Evolutionary conservation across 805 yeast genomes (phyloP).

Genomic region (Grigorovia yakushimaensis): DNA sequence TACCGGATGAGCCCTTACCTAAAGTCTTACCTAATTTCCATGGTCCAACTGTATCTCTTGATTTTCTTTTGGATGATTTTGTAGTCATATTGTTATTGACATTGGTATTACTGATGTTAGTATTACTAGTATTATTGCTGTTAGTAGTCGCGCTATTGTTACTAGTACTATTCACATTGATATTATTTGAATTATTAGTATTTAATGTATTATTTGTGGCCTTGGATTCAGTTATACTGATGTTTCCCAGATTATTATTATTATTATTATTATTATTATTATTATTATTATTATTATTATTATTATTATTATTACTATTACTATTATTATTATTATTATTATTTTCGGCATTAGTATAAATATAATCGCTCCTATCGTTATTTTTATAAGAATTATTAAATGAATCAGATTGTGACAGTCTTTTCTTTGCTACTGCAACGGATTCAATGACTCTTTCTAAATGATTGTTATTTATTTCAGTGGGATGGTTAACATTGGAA

Average conservation of each 20-base stretch:
- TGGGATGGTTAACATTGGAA: not conserved
- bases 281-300: too few relatives aligned
- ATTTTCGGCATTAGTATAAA: not conserved
- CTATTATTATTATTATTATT: not conserved
- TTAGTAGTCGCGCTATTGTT: not conserved
- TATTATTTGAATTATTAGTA: too few relatives aligned
- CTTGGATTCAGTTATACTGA: too few relatives aligned
- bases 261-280: too few relatives aligned
- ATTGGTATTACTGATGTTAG: not conserved
- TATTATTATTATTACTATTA: too few relatives aligned
- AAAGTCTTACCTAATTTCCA: slow-evolving; percentile 73
- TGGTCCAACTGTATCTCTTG: slow-evolving; percentile 54
- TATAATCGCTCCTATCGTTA: not conserved
- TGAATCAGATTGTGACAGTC: slow-evolving; percentile 27
- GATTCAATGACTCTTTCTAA: slow-evolving; percentile 26
- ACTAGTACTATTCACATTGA: too few relatives aligned
- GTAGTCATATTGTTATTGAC: slow-evolving; percentile 12
- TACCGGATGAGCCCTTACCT: slow-evolving; percentile 77
- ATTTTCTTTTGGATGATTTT: slow-evolving; percentile 24
- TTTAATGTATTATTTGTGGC: too few relatives aligned
- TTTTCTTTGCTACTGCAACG: slow-evolving; percentile 28
- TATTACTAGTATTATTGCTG: slow-evolving; percentile 1
- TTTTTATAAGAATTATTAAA: slow-evolving; percentile 9
- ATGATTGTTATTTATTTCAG: slow-evolving; percentile 5
- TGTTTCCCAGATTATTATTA: too few relatives aligned